Evolutionary conservation across 768 basidiomycete genomes (phyloP).

Genomic region (Hericium rajendrae): DNA sequence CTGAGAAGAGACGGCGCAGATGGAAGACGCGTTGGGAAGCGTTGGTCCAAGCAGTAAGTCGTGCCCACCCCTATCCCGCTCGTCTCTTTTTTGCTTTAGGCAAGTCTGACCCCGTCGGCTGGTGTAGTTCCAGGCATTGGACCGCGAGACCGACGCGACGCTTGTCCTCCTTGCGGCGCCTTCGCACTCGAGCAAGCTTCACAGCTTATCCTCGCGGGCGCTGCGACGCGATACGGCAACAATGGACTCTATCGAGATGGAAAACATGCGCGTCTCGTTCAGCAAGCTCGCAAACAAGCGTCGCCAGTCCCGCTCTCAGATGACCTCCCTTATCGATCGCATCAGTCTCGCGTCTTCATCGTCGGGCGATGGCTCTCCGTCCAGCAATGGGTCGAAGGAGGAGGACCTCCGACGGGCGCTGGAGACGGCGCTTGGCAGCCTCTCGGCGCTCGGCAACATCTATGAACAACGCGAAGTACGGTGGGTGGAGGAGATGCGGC

Average conservation of each 20-base stretch:
- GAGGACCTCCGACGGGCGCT: slow-evolving; percentile 60
- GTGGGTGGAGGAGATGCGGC: slow-evolving; percentile 62
- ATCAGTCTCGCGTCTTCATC: slow-evolving; percentile 31
- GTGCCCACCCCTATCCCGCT: not conserved
- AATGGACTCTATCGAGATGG: slow-evolving; percentile 38
- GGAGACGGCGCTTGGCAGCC: slow-evolving; percentile 57
- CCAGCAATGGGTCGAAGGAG: slow-evolving; percentile 38
- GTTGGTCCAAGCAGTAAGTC: slow-evolving; percentile 57
- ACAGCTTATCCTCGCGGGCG: slow-evolving; percentile 56
- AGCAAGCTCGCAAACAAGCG: slow-evolving; percentile 49
- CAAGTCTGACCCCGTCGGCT: slow-evolving; percentile 21
- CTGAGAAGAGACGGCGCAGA: slow-evolving; percentile 56
- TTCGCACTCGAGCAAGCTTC: slow-evolving; percentile 58
- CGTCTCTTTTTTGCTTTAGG: slow-evolving; percentile 16
- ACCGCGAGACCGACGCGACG: slow-evolving; percentile 74
- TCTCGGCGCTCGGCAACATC: slow-evolving; percentile 50
- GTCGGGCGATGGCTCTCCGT: slow-evolving; percentile 47
- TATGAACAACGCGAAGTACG: slow-evolving; percentile 62
- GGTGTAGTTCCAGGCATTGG: slow-evolving; percentile 62
- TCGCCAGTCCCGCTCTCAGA: slow-evolving; percentile 33
- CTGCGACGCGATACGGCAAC: slow-evolving; percentile 49
- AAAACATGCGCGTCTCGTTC: slow-evolving; percentile 47
- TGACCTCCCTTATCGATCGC: slow-evolving; percentile 39
- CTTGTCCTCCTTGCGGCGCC: slow-evolving; percentile 68
- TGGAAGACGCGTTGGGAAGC: slow-evolving; percentile 76